Evolutionary conservation across 805 yeast genomes (phyloP), one percentile per base, ranked within the genome.

Genomic region (Yarrowia divulgata): DNA sequence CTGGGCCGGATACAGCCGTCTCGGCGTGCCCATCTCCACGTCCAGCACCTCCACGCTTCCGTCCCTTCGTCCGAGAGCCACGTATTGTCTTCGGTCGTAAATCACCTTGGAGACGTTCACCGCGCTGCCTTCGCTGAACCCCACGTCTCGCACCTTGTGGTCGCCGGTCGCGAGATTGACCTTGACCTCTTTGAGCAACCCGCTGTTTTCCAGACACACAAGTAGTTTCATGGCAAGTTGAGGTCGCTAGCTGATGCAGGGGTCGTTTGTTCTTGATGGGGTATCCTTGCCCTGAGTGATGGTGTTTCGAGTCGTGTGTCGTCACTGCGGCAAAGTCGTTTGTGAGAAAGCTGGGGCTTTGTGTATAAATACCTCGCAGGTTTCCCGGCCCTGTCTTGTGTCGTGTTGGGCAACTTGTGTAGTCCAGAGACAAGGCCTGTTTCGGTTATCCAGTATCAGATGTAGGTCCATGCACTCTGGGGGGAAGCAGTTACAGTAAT

Each of bases 1-100:
- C 8, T 48, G 45, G 14, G 68, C 57, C 16, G 68, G 57, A 13
- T 63, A 63, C 16, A 48, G 48, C 23, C 68, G 23, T 16, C 68
- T 9, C 16, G 57, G 39, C 10, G 68, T 63, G 10, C 68, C 68
- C 57, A 37, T 63, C 39, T 46, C 68, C 45, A 63, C 68, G n/a
- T 63, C 68, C 46, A 48, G 19, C n/a, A 63, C 57, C 57, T 63
- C 68, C 55, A 63, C 57, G 9, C 57, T 48, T 37, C 68, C 68
- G 23, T 63, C 68, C 48, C 68, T 63, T 48, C 68, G 55, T 39
- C 68, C 68, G 46, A 63, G 57, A 39, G 68, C 68, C 23, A 63
- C 39, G 57, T 63, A 63, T 39, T 63, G 68, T 39, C 68, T 48
- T 5, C n/a, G 3, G 48, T 63, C 57, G 39, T 63, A 63, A 48